Base-by-base conservation (phyloP, 2,329 filamentous ascomycete species). In the Pseudogymnoascus sp. region DNA sequence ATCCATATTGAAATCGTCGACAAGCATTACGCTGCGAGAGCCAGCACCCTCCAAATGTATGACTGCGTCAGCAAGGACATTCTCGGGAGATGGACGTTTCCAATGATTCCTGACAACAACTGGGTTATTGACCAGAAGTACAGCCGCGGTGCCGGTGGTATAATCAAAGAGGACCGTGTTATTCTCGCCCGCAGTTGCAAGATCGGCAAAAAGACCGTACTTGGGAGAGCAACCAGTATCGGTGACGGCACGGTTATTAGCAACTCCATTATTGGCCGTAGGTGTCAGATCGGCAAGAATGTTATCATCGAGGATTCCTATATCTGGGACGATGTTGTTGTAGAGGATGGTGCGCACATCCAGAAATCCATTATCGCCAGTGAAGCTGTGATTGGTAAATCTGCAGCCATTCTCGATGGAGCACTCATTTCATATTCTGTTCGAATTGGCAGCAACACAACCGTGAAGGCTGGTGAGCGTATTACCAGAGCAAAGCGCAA, bases 21-120 rank as follows among this genome's bases (percentile, higher is more conserved):
- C 34, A 83, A 91, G 58, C 84, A 90, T 61, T 99, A 97, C 70
- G 89, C 90, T 1, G 91, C 92, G 1, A 81, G 94, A 64, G 92
- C 90, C 10, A 86, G 83, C 70, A 95, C 91, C 69, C 79, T 97
- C 21, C 88, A 89, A 68, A 86, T 92, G 69, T 99, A 97, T 75
- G 90, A 96, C 68, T 83, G 91, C 28, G 84, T 99, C 59, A 92
- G 85, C 71, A 87, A 84, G 68, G 92, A 97, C 70, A 82, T 96
- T n/a, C 79, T 95, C 12, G 84, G 84, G 55, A 81, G 92, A 61
- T 96, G 90, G 90, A 86, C 90, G 8, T 94, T 91, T 67, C 92
- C 94, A 1, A 80, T 96, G 39, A 88, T 90, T 60, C 92, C 92
- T 2, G 92, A 96, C 70, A 92, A 85, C 70, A 96, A 97, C 68